Evolutionary conservation across 495 filamentous ascomycete species (phyloP).

Genomic region (Astrocystis sublimbata): DNA sequence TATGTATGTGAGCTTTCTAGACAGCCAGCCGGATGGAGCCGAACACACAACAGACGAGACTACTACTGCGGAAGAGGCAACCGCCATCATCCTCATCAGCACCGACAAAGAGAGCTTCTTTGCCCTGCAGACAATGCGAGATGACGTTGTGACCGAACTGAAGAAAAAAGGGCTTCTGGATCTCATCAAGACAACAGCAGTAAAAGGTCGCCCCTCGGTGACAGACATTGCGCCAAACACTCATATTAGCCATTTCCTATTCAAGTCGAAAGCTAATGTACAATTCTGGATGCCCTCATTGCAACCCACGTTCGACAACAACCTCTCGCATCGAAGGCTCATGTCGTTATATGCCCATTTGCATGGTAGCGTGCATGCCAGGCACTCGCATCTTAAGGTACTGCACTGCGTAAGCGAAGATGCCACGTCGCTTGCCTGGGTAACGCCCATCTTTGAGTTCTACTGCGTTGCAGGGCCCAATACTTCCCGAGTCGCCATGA

Average conservation of each 20-base stretch:
- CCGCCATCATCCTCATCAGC: slow-evolving; percentile 91
- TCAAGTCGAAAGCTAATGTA: slow-evolving; percentile 89
- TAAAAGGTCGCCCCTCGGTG: slow-evolving; percentile 63
- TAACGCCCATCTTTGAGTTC: slow-evolving; percentile 85
- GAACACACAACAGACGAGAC: slow-evolving; percentile 26
- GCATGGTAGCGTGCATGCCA: slow-evolving; percentile 80
- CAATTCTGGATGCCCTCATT: slow-evolving; percentile 92
- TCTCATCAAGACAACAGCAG: slow-evolving; percentile 70
- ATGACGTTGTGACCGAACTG: slow-evolving; percentile 73
- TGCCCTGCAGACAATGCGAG: slow-evolving; percentile 80
- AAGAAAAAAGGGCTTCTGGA: slow-evolving; percentile 73
- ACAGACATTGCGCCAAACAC: slow-evolving; percentile 78
- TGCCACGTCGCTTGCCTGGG: slow-evolving; percentile 81
- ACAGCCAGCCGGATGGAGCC: slow-evolving; percentile 32
- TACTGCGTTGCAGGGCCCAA: slow-evolving; percentile 88
- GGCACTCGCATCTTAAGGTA: slow-evolving; percentile 79
- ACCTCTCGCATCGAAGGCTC: slow-evolving; percentile 69
- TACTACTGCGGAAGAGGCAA: slow-evolving; percentile 63
- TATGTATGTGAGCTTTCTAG: slow-evolving; percentile 97
- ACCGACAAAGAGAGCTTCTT: slow-evolving; percentile 91
- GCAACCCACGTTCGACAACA: slow-evolving; percentile 65
- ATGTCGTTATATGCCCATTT: slow-evolving; percentile 83
- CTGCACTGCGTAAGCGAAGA: slow-evolving; percentile 74
- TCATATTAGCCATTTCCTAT: slow-evolving; percentile 84
- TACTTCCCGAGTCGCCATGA: slow-evolving; percentile 72